phyloP scores from a whole-genome alignment of 257 asterid genomes.

The Prunella vulgaris region DNA sequence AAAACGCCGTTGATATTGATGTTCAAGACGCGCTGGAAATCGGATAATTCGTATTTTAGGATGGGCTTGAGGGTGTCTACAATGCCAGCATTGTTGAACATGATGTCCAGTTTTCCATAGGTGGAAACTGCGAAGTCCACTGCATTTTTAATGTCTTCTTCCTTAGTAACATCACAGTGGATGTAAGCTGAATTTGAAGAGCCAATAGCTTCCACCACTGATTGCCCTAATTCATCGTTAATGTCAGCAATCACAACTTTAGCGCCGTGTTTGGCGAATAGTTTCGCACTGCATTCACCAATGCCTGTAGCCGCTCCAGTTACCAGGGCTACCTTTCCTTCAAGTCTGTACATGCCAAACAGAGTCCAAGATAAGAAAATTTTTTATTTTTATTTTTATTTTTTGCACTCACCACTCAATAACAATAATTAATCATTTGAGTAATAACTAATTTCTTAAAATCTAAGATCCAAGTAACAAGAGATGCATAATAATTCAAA shows the following conservation, averaged over 20 bases:
- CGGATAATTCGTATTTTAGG: slow-evolving; percentile 17
- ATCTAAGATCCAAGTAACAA: not conserved
- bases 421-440: not conserved
- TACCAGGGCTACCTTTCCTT: slow-evolving; percentile 60
- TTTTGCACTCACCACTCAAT: too few relatives aligned
- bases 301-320: slow-evolving; percentile 68
- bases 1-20: slow-evolving; percentile 48
- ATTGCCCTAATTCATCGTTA: slow-evolving; percentile 42
- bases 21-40: slow-evolving; percentile 41
- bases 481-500: not conserved
- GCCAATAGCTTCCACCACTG: slow-evolving; percentile 27
- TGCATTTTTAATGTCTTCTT: slow-evolving; percentile 35
- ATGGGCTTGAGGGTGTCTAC: slow-evolving; percentile 23
- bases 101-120: slow-evolving; percentile 54
- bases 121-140: slow-evolving; percentile 34
- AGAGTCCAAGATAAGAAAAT: too few relatives aligned
- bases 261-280: slow-evolving; percentile 54
- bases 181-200: slow-evolving; percentile 30
- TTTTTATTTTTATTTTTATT: too few relatives aligned
- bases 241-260: slow-evolving; percentile 51
- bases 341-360: slow-evolving; percentile 31
- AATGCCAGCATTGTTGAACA: slow-evolving; percentile 58
- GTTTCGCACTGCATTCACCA: slow-evolving; percentile 46
- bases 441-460: not conserved
- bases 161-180: slow-evolving; percentile 53